Base-by-base conservation (phyloP, 805 yeast genomes). In the Kregervanrija pseudodelftensis region DNA sequence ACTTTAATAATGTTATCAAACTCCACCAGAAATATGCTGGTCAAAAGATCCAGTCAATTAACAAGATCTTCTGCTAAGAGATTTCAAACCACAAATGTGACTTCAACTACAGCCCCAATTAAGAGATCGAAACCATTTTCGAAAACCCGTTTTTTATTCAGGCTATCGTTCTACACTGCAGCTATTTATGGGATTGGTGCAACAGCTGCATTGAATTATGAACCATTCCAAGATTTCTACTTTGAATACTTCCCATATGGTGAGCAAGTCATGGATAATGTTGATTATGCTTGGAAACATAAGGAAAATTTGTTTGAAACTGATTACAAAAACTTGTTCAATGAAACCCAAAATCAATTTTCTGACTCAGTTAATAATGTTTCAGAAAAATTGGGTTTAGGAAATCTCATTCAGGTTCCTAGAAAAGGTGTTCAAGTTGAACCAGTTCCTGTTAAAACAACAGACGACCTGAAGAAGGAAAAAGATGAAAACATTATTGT, bases 191-290 rank as follows among this genome's bases (percentile, higher is more conserved):
- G 76, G 33, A 79, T 73, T 33, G 87, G 85, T 43, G 73, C 79
- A n/a, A 76, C 73, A 42, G 64, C 73, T 45, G 69, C 88, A 11
- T 65, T 78, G 30, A 65, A 74, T 49, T 72, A 72, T 56, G 84
- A 80, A 52, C 68, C 75, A 13, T 72, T 81, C 58, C 80, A 77
- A 52, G 86, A 82, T 52, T 51, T 69, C 39, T 82, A 80, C 61
- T 69, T 79, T 16, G 80, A 80, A 51, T 74, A 74, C 47, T 75
- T 82, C 38, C 93, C 93, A 14, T 69, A 73, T 41, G 85, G 80
- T 34, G 84, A 79, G 53, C 62, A 64, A 16, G 63, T 75, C 30
- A 72, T 82, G 30, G 76, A 77, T 43, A 54, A 59, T 8, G 66
- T 74, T 42, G 85, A 81, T 51, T 65, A 58, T 42, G 49, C 57